These are phyloP conservation scores for Neurospora sublineolata DNA, from an alignment of 495 filamentous ascomycete species.

Conservation along the genomic window DNA sequence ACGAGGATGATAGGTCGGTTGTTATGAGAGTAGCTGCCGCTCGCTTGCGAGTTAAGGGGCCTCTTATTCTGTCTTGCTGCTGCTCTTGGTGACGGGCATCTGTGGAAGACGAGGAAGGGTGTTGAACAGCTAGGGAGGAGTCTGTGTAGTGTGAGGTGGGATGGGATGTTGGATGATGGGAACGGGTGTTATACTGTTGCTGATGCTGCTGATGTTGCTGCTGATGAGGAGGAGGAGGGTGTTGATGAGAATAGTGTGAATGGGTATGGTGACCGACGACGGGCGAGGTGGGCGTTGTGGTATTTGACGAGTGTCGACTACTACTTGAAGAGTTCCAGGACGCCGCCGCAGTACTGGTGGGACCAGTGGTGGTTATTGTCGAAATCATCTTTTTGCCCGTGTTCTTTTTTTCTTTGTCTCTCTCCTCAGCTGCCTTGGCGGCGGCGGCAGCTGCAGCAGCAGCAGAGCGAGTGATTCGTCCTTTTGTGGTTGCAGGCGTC, in stretches of 20 bases:
- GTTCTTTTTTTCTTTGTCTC: background rate
- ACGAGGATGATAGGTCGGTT: background rate
- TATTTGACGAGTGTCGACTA: background rate
- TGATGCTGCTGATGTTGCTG: background rate
- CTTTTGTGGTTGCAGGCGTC: background rate
- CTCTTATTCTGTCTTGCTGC: background rate
- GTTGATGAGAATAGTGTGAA: background rate
- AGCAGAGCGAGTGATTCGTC: background rate
- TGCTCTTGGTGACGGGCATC: background rate
- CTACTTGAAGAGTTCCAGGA: background rate
- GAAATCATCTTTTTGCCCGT: background rate
- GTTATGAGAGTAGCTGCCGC: conserved; percentile 11
- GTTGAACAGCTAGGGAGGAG: background rate
- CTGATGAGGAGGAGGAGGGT: background rate
- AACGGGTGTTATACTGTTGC: background rate
- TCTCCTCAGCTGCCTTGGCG: background rate
- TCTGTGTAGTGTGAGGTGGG: background rate
- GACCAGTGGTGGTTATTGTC: background rate
- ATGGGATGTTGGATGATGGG: background rate
- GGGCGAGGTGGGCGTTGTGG: background rate
- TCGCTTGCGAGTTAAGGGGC: conserved; percentile 30
- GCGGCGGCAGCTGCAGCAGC: background rate
- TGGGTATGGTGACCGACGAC: background rate
- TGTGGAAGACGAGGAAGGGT: background rate
- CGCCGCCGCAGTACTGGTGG: background rate